phyloP scores from a whole-genome alignment of 1,284 basidiomycete species.

The Xanthoconium separans region DNA sequence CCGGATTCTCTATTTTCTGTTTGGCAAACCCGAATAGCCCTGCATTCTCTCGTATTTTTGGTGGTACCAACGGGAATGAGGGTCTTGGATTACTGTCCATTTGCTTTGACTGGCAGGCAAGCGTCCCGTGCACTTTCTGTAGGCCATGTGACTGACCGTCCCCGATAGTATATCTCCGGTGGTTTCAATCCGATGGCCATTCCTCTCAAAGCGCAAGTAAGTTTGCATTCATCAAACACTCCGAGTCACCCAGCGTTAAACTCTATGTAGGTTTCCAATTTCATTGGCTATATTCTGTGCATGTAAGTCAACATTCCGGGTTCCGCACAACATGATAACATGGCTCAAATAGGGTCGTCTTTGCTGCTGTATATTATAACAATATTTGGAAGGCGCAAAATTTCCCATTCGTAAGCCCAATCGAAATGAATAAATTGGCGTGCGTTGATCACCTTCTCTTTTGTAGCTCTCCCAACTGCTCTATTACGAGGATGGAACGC shows the following conservation, averaged over 20 bases:
- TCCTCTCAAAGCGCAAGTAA: conserved; percentile 43
- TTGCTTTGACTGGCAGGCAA: conserved; percentile 56
- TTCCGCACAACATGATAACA: not conserved
- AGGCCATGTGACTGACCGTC: not conserved
- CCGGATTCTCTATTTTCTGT: conserved; percentile 56
- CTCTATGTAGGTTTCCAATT: conserved; percentile 36
- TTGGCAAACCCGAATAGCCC: conserved; percentile 49
- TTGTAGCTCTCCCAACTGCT: conserved; percentile 43
- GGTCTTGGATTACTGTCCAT: conserved; percentile 50
- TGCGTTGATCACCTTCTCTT: not conserved
- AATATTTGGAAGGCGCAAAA: conserved; percentile 48
- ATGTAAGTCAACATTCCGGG: conserved; percentile 30
- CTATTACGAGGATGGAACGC: conserved; percentile 48
- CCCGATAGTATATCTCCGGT: conserved; percentile 44
- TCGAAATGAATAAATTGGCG: not conserved
- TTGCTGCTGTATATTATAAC: conserved; percentile 43
- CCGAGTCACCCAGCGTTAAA: not conserved
- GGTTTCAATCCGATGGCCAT: conserved; percentile 46
- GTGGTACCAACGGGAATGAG: conserved; percentile 60
- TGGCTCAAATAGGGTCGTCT: conserved; percentile 37
- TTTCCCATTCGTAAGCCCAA: conserved; percentile 44
- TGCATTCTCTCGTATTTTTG: conserved; percentile 56
- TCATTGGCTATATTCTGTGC: conserved; percentile 48
- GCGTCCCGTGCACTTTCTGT: not conserved
- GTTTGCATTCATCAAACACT: not conserved